Conservation (phyloP, 2,329 filamentous ascomycete genomes). For the Venturia aucupariae region DNA sequence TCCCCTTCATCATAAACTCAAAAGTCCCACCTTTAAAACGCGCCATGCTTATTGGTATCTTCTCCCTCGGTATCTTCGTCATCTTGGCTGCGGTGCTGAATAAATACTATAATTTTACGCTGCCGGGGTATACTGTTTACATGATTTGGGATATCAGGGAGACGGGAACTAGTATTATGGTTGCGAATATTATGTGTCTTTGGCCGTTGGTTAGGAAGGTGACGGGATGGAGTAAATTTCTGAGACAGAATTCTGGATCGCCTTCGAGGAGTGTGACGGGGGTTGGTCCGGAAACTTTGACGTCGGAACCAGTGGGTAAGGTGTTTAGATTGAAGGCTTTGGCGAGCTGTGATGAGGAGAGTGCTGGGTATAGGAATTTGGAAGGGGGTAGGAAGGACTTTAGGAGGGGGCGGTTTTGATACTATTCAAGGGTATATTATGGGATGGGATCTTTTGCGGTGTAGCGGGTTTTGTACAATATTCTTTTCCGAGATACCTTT, state of each 20-base stretch:
- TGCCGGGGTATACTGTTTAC: conserved; percentile 36
- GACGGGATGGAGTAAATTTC: conserved; percentile 20
- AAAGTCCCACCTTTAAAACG: conserved; percentile 16
- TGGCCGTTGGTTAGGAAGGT: conserved; percentile 38
- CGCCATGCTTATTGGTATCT: conserved; percentile 25
- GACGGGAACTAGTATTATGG: conserved; percentile 38
- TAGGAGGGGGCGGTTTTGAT: not conserved
- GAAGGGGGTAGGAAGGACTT: not conserved
- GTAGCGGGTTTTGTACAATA: not conserved
- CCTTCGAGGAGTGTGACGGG: not conserved
- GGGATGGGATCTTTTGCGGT: not conserved
- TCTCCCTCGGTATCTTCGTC: conserved; percentile 38
- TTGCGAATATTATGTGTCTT: conserved; percentile 40
- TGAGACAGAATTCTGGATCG: not conserved
- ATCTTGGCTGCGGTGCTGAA: conserved; percentile 41
- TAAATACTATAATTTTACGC: conserved; percentile 40
- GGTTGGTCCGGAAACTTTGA: not conserved
- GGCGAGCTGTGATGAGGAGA: not conserved
- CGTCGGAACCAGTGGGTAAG: not conserved
- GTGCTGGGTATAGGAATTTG: not conserved
- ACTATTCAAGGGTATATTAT: not conserved
- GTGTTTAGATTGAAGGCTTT: not conserved
- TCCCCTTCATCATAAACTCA: conserved; percentile 15
- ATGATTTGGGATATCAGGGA: conserved; percentile 43
- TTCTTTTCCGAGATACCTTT: not conserved